Evolutionary conservation across 2,329 filamentous ascomycete species (phyloP), one percentile per base, ranked within the genome.

Genomic region (Neodidymelliopsis sp.): DNA sequence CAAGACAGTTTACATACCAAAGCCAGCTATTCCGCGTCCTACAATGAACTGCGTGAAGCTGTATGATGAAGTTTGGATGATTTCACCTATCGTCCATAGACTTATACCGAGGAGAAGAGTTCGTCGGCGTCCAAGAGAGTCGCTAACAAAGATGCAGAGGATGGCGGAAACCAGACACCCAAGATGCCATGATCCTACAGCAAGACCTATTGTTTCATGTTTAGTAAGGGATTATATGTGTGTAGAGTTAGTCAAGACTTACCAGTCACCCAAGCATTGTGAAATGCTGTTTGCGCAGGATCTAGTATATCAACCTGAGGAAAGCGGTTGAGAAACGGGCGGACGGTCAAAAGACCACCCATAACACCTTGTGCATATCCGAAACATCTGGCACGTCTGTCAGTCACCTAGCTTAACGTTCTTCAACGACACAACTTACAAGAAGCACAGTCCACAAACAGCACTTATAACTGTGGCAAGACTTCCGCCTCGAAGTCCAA

Each of bases 291-390:
- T 18, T 30, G 28, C 4, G 36, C 36, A 10, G 61, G 42, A 25
- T 57, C 56, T 22, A 67, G 49, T 11, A 61, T 62, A 37, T 69
- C 57, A 11, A 69, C 40, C 34, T 62, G 60, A 12, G 65, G 66
- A 38, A 66, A 69, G 20, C 49, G 49, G 12, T 59, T 60, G 3
- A 84, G 75, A 61, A 88, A 89, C 12, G 79, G 76, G 18, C 81
- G 75, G 63, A 91, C 81, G 6, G 87, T 90, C 54, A 93, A 76
- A 54, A 93, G 84, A 31, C 67, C 67, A 16, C 67, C 88, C 79
- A 89, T 89, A 8, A 90, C 86, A 65, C 88, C 88, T 53, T 77
- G 67, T 59, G 90, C 87, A 84, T 82, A 83, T 29, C 81, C 81
- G 57, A 83, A 79, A 22, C 78, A 74, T 30, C 71, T 77, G 43